These are phyloP conservation scores for Moesziomyces sp. DNA, from an alignment of 1,284 basidiomycete species.

Conservation along the genomic window DNA sequence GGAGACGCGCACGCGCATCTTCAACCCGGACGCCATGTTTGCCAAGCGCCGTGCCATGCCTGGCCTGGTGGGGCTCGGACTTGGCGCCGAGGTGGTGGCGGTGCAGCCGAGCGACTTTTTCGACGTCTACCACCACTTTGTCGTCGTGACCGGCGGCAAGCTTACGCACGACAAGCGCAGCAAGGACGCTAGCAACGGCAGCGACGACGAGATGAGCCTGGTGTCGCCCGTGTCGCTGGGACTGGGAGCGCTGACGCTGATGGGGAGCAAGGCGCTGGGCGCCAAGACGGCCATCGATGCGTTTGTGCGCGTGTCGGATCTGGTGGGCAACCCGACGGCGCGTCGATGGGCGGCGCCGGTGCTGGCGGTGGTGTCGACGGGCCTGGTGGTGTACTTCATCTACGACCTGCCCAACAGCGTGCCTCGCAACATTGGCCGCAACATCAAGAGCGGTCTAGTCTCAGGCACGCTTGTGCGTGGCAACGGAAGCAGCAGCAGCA, in stretches of 20 bases:
- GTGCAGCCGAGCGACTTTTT: slow-evolving; percentile 79
- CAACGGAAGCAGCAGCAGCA: slow-evolving; percentile 7
- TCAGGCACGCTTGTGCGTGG: slow-evolving; percentile 23
- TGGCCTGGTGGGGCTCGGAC: slow-evolving; percentile 58
- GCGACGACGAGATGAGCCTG: slow-evolving; percentile 67
- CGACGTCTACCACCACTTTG: slow-evolving; percentile 78
- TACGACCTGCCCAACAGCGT: slow-evolving; percentile 89
- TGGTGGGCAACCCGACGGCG: slow-evolving; percentile 83
- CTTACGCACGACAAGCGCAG: slow-evolving; percentile 53
- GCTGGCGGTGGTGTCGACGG: slow-evolving; percentile 78
- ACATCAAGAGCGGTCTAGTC: slow-evolving; percentile 51
- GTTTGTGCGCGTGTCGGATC: slow-evolving; percentile 69
- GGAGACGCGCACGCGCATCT: slow-evolving; percentile 73
- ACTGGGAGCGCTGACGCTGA: slow-evolving; percentile 84
- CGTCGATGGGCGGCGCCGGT: slow-evolving; percentile 89
- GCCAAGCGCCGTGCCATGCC: slow-evolving; percentile 71
- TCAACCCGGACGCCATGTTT: slow-evolving; percentile 98
- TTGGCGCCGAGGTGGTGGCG: slow-evolving; percentile 60
- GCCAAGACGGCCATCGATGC: slow-evolving; percentile 61
- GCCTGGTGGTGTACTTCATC: slow-evolving; percentile 83
- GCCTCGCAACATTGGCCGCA: slow-evolving; percentile 77
- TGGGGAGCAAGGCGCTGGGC: slow-evolving; percentile 82
- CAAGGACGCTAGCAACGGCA: slow-evolving; percentile 67
- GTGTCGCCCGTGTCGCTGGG: slow-evolving; percentile 57
- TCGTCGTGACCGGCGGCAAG: slow-evolving; percentile 53